Evolutionary conservation across 257 asterid genomes (phyloP).

Genomic region (Gynochthodes officinalis): DNA sequence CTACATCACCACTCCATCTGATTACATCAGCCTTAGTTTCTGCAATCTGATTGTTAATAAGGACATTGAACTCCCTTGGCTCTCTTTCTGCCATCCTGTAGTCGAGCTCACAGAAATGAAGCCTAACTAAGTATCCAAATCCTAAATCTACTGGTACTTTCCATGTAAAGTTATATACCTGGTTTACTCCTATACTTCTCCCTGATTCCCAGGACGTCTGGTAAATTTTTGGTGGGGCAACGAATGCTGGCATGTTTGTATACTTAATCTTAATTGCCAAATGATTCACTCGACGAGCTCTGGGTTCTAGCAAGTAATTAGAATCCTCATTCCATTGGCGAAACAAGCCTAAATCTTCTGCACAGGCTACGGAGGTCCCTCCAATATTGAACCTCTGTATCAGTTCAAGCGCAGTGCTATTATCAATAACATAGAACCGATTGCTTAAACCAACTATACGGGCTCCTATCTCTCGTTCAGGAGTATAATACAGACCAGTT

Average conservation of each 20-base stretch:
- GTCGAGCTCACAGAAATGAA: conserved; percentile 4
- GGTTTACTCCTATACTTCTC: not conserved
- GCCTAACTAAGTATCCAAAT: conserved; percentile 16
- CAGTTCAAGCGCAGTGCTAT: conserved; percentile 14
- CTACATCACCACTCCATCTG: conserved; percentile 11
- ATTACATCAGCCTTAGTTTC: not conserved
- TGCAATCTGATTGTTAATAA: conserved; percentile 11
- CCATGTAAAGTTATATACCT: not conserved
- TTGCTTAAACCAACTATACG: conserved; percentile 3
- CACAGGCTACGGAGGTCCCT: not conserved
- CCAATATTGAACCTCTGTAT: conserved; percentile 9
- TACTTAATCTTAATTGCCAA: not conserved
- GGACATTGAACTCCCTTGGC: not conserved
- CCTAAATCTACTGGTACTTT: conserved; percentile 6
- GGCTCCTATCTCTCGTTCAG: not conserved
- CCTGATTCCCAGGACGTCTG: conserved; percentile 12
- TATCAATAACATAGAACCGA: not conserved
- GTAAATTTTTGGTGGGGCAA: conserved; percentile 14
- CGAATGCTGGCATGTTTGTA: not conserved
- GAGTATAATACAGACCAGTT: not conserved
- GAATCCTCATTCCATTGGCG: conserved; percentile 33
- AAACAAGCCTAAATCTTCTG: conserved; percentile 15
- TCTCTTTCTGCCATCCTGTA: not conserved
- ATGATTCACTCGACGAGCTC: conserved; percentile 23
- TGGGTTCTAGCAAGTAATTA: conserved; percentile 32